Conservation (phyloP, 305 asterid genomes). For the Rubia tinctorum region DNA sequence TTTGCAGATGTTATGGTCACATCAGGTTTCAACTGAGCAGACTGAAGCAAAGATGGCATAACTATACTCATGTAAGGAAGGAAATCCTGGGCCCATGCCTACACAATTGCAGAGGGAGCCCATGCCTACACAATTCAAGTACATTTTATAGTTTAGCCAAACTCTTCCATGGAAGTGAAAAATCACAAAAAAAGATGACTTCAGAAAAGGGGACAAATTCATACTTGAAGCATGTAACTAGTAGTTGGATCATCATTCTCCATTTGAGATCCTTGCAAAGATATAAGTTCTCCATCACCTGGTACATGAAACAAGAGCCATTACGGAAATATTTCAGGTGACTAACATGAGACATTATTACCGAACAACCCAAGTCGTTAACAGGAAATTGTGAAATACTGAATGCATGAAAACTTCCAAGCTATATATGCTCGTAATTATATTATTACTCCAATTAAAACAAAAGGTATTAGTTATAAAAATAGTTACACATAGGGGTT, state of each 20-base stretch:
- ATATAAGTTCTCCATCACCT: slow-evolving; percentile 97
- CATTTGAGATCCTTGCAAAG: slow-evolving; percentile 95
- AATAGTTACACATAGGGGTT: not conserved
- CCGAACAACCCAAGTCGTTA: not conserved
- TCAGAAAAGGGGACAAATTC: slow-evolving; percentile 7
- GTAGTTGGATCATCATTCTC: slow-evolving; percentile 97
- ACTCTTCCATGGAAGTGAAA: not conserved
- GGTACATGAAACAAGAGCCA: slow-evolving; percentile 4
- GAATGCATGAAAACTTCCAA: not conserved
- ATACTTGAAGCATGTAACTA: slow-evolving; percentile 96
- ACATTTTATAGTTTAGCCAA: slow-evolving; percentile 16
- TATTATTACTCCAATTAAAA: no score
- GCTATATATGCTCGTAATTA: not conserved
- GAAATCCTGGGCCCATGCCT: slow-evolving; percentile 99
- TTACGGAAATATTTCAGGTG: slow-evolving; percentile 12
- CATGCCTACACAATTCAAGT: slow-evolving; percentile 67
- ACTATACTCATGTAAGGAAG: slow-evolving; percentile 97
- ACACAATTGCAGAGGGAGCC: slow-evolving; percentile 97
- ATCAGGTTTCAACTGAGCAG: slow-evolving; percentile 99
- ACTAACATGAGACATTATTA: not conserved
- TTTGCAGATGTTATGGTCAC: slow-evolving; percentile 91
- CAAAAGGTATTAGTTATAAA: not conserved
- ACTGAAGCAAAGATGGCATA: slow-evolving; percentile 97
- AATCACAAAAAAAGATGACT: not conserved
- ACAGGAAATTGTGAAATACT: not conserved